These are phyloP conservation scores for Simmondsia chinensis DNA, from an alignment of 148 eudicot species.

Conservation along the genomic window DNA sequence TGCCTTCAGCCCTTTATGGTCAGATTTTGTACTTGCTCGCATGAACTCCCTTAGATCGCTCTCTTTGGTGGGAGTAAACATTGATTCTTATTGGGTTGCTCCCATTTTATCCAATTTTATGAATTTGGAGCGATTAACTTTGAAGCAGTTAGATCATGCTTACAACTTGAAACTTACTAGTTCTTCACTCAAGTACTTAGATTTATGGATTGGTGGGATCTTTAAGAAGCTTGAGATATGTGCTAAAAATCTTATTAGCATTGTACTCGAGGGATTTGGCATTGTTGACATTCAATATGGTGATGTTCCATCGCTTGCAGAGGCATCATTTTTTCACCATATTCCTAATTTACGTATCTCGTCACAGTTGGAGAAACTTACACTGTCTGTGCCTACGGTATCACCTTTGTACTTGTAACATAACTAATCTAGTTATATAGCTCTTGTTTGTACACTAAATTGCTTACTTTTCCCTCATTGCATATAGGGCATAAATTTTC, in stretches of 20 bases:
- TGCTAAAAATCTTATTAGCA: slow-evolving; percentile 1
- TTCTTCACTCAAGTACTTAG: neutral
- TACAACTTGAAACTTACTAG: neutral
- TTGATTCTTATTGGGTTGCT: neutral
- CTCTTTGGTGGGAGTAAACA: neutral
- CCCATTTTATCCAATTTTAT: neutral
- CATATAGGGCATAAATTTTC: too few relatives aligned
- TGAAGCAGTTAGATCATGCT: neutral
- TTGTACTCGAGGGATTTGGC: neutral
- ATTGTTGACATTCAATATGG: neutral
- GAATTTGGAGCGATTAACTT: neutral
- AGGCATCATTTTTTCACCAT: neutral
- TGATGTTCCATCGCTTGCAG: slow-evolving; percentile 1
- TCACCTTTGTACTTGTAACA: neutral
- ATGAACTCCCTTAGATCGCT: slow-evolving; percentile 2
- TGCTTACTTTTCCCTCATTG: too few relatives aligned
- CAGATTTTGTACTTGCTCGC: neutral
- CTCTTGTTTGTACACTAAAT: too few relatives aligned
- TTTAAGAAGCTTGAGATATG: neutral
- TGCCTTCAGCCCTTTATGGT: neutral
- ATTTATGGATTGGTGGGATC: neutral
- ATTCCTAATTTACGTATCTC: neutral
- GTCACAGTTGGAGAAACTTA: neutral
- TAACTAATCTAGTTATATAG: too few relatives aligned
- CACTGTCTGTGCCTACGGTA: neutral